Percentiles rank a stretch among this genome's conserved stretches.
Evolutionary conservation across 1,139 yeast genomes (phyloP).

Genomic region (Yamadazyma conglobata): DNA sequence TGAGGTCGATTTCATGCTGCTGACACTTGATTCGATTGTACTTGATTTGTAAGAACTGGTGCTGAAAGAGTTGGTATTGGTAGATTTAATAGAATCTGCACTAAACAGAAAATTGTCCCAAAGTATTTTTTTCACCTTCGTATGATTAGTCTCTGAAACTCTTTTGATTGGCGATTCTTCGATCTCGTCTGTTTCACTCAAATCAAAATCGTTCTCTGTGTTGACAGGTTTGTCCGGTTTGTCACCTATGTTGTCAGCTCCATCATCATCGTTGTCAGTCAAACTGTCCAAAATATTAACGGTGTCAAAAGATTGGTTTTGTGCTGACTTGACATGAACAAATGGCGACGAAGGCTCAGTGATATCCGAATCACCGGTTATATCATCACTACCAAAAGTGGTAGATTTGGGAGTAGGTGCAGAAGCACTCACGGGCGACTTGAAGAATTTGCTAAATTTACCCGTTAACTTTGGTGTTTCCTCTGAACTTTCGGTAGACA

Average conservation of each 20-base stretch:
- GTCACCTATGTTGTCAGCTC: no score
- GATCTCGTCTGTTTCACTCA: conserved; percentile 36
- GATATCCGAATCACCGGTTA: conserved; percentile 35
- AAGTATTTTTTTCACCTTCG: conserved; percentile 19
- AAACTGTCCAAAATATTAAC: conserved; percentile 19
- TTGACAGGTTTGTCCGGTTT: no score
- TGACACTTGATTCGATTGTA: conserved; percentile 12
- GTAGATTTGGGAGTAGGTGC: conserved; percentile 10
- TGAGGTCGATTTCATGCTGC: no score
- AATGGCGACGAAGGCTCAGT: conserved; percentile 34
- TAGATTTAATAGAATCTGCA: no score
- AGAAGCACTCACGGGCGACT: conserved; percentile 3
- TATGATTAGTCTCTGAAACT: conserved; percentile 5
- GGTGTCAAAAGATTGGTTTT: conserved; percentile 10
- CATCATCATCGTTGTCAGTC: conserved; percentile 20
- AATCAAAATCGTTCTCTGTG: conserved; percentile 15
- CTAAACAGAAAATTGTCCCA: conserved; percentile 28
- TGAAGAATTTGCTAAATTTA: conserved; percentile 16
- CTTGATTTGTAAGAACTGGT: conserved; percentile 3
- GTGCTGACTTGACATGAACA: conserved; percentile 6
- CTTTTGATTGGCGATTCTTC: conserved; percentile 42
- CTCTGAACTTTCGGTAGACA: conserved; percentile 11
- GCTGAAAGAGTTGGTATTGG: no score
- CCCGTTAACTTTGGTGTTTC: conserved; percentile 9
- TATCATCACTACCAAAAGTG: conserved; percentile 17